Evolutionary conservation across 768 basidiomycete genomes (phyloP), one percentile per base, ranked within the genome.

Genomic region (Pleurotus pulmonarius): DNA sequence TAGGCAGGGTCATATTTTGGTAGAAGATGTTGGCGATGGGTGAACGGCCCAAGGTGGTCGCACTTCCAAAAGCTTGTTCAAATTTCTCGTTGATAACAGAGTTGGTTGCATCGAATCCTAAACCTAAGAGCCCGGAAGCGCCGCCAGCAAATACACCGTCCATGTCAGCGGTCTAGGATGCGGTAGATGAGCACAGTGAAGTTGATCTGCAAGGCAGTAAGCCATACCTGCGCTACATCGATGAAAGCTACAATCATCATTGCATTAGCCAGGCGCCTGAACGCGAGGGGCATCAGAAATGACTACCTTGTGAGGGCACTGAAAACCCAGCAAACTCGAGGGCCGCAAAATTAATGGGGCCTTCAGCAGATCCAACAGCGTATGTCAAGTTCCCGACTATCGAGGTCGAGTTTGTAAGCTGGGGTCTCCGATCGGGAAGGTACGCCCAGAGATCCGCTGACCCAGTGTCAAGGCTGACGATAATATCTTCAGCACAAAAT

Each of bases 21-120:
- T 69, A 65, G 66, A 92, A 90, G 58, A 88, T 83, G 44, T 83
- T 77, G 69, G 88, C 83, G 7, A 88, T 73, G 37, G 84, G 75
- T 0, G 84, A 70, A 58, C 81, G 78, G 3, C 82, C 86, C 0
- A 69, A 63, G 11, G 71, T 44, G 22, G 69, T 61, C 5, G 68
- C 60, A 12, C 77, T 63, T 24, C 67, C 59, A 45, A 63, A 45
- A 54, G 75, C 2, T 82, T 89, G 39, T 74, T 82, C n/a, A 70
- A 73, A 65, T 76, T 40, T 37, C 3, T 53, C 41, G 39, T 41
- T 24, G 51, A 53, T 41, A n/a, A 20, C n/a, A 11, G 51, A 53
- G 24, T 38, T 38, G 18, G 51, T 40, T 22, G 51, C 34, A 20
- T 53, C 51, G 39, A 53, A 53, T 11, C 51, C 51, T n/a, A 53